A percentile compares a stretch with the other conserved stretches of the same genome.
Evolutionary conservation across 1,139 yeast genomes (phyloP).

Genomic region (Saccharomyces hybrid): DNA sequence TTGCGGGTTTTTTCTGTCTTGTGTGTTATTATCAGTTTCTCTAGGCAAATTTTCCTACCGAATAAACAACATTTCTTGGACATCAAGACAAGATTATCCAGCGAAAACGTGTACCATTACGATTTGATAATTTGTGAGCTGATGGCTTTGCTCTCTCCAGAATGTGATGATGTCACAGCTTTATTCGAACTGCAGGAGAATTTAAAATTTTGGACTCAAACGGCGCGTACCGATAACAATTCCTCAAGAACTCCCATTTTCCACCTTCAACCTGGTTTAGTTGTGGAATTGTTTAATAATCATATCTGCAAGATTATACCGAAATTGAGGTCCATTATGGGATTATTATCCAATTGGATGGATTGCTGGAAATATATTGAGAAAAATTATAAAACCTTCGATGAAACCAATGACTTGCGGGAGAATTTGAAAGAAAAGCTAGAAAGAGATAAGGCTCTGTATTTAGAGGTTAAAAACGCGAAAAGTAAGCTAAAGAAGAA

Average conservation of each 20-base stretch:
- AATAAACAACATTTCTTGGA: conserved; percentile 17
- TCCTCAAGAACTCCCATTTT: conserved; percentile 3
- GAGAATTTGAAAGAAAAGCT: conserved; percentile 26
- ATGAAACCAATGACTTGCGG: conserved; percentile 11
- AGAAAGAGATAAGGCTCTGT: conserved; percentile 23
- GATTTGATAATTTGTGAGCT: conserved; percentile 11
- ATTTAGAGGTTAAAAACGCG: conserved; percentile 13
- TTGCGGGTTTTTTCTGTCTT: conserved; percentile 17
- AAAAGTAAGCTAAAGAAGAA: conserved; percentile 4
- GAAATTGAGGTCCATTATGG: conserved; percentile 11
- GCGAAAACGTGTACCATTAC: conserved; percentile 24
- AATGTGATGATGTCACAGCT: not conserved
- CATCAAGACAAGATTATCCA: conserved; percentile 15
- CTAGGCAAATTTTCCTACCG: conserved; percentile 25
- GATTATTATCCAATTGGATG: conserved; percentile 15
- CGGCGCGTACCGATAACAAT: not conserved
- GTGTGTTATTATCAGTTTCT: conserved; percentile 16
- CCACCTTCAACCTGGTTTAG: conserved; percentile 15
- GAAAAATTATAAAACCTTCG: conserved; percentile 11
- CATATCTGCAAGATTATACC: conserved; percentile 12
- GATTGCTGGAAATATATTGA: conserved; percentile 23
- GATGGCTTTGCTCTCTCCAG: not conserved
- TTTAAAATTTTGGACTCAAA: not conserved
- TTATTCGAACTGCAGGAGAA: not conserved
- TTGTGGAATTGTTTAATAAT: conserved; percentile 14